These are phyloP conservation scores for Hygrophoropsis aurantiaca DNA, from an alignment of 768 basidiomycete species.

Conservation along the genomic window DNA sequence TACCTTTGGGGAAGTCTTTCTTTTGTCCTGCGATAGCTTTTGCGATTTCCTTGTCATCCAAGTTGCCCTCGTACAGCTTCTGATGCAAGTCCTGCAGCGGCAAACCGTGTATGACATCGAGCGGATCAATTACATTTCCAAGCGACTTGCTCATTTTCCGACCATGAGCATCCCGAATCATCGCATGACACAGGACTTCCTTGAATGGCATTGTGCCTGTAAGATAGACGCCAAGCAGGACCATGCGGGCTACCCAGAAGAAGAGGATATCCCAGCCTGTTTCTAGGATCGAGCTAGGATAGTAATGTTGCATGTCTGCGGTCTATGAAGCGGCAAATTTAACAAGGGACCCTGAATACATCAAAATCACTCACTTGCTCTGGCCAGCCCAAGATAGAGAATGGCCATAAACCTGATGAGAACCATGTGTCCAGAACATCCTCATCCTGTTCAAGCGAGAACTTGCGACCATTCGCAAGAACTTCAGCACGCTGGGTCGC, in stretches of 20 bases:
- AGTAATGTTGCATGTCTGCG: constrained; percentile 74
- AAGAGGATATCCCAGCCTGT: constrained; percentile 99
- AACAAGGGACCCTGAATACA: constrained; percentile 2
- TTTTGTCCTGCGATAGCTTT: constrained; percentile 96
- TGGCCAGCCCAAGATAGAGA: constrained; percentile 97
- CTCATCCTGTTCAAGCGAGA: constrained; percentile 86
- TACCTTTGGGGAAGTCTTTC: constrained; percentile 98
- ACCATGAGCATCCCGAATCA: constrained; percentile 98
- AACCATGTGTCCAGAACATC: constrained; percentile 99
- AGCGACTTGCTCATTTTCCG: constrained; percentile 99
- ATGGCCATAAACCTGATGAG: constrained; percentile 96
- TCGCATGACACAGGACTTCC: constrained; percentile 96
- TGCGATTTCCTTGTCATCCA: constrained; percentile 88
- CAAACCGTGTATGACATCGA: constrained; percentile 90
- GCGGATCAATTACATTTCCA: constrained; percentile 96
- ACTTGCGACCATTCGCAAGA: constrained; percentile 65
- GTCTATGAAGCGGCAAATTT: constrained; percentile 48
- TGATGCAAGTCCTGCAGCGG: constrained; percentile 77
- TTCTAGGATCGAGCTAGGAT: constrained; percentile 88
- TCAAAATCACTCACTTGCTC: constrained; percentile 56
- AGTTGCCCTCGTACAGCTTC: constrained; percentile 86
- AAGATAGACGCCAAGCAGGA: constrained; percentile 83
- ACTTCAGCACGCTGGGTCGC: constrained; percentile 73
- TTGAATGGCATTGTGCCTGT: constrained; percentile 92
- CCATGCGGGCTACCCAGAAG: constrained; percentile 99